A percentile compares a stretch with the other conserved stretches of the same genome.
Evolutionary conservation across 768 basidiomycete species (phyloP).

Genomic region (Panaeolus cyanescens): DNA sequence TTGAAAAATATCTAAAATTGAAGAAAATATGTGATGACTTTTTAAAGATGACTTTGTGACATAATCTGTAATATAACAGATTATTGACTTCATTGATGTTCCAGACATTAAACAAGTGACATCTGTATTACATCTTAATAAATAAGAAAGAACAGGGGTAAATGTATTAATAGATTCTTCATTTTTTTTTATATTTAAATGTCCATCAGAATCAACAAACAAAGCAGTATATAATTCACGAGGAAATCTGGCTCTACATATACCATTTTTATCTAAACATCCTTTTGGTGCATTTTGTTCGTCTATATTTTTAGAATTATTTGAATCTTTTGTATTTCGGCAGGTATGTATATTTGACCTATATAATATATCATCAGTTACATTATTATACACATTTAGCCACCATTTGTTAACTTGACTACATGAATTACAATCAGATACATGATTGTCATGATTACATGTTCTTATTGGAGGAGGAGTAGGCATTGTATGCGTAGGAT

Average conservation of each 20-base stretch:
- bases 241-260: conserved; percentile 32
- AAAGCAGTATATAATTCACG: conserved; percentile 9
- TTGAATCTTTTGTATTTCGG: background rate
- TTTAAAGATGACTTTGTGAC: conserved; percentile 29
- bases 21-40: conserved; percentile 25
- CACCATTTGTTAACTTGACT: conserved; percentile 15
- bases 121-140: conserved; percentile 33
- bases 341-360: conserved; percentile 1
- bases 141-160: conserved; percentile 21
- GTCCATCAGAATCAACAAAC: conserved; percentile 21
- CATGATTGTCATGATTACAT: background rate
- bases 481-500: conserved; percentile 26
- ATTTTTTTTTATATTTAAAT: conserved; percentile 22
- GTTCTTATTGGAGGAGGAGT: conserved; percentile 17
- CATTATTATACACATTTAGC: conserved; percentile 6
- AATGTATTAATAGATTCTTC: conserved; percentile 33
- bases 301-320: background rate
- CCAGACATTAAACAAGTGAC: conserved; percentile 30
- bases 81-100: conserved; percentile 31
- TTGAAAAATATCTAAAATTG: conserved; percentile 9
- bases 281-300: conserved; percentile 1
- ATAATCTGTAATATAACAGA: conserved; percentile 34
- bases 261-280: conserved; percentile 14
- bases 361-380: background rate
- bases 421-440: background rate